phyloP scores from a whole-genome alignment of 768 basidiomycete genomes.

The Cyathus striatus region DNA sequence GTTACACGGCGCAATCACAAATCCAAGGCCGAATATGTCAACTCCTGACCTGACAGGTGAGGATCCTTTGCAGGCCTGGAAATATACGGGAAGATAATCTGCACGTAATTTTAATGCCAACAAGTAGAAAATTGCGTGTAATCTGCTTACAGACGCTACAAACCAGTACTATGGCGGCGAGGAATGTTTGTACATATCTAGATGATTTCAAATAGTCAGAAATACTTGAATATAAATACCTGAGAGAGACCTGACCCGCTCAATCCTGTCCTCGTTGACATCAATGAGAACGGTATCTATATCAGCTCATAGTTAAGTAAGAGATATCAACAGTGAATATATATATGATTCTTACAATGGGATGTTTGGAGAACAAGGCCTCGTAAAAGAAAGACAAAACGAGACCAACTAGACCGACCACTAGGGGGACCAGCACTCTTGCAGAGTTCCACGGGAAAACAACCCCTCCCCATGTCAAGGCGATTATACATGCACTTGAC shows the following conservation, averaged over 20 bases:
- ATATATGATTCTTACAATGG: constrained; percentile 8
- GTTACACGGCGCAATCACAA: constrained; percentile 31
- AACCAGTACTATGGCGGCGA: background rate
- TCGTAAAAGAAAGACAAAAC: constrained; percentile 38
- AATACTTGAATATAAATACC: too few species aligned
- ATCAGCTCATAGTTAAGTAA: constrained; percentile 33
- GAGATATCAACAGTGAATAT: constrained; percentile 18
- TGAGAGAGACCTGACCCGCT: background rate
- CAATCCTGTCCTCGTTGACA: background rate
- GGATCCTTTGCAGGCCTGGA: constrained; percentile 35
- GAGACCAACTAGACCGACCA: constrained; percentile 34
- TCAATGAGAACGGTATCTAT: constrained; percentile 3
- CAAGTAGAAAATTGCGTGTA: constrained; percentile 1
- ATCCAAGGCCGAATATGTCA: constrained; percentile 23
- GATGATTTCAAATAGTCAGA: constrained; percentile 22
- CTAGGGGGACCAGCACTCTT: constrained; percentile 37
- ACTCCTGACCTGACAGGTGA: constrained; percentile 32
- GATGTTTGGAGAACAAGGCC: constrained; percentile 15
- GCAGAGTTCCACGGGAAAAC: constrained; percentile 34
- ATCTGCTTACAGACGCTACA: constrained; percentile 4
- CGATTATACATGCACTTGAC: constrained; percentile 27
- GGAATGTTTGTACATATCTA: too few species aligned
- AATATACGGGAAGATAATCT: constrained; percentile 39
- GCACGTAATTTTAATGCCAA: constrained; percentile 9
- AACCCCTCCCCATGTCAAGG: constrained; percentile 45